phyloP scores from a whole-genome alignment of 768 basidiomycete species.

The Lactarius evosmus region DNA sequence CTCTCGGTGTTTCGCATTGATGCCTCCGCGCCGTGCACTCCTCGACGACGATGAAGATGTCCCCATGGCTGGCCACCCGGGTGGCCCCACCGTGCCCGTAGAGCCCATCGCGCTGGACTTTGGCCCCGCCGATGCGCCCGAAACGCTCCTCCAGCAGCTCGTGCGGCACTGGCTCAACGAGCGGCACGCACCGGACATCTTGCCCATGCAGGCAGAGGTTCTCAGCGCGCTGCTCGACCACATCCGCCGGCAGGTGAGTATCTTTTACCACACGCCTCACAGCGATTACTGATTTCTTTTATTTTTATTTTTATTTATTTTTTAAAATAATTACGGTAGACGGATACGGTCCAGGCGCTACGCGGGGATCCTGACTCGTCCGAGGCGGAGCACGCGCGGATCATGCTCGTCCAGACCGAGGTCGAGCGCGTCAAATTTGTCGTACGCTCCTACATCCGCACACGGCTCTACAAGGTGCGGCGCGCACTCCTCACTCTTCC shows the following conservation, averaged over 20 bases:
- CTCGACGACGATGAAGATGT: slow-evolving; percentile 26
- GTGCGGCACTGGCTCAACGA: slow-evolving; percentile 87
- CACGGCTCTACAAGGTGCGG: slow-evolving; percentile 77
- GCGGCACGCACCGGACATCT: slow-evolving; percentile 73
- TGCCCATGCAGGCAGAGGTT: slow-evolving; percentile 68
- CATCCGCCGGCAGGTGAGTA: slow-evolving; percentile 74
- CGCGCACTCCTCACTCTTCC: background rate
- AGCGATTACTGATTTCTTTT: too few species aligned
- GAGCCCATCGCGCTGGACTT: slow-evolving; percentile 21
- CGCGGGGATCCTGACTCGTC: slow-evolving; percentile 79
- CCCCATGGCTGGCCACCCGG: slow-evolving; percentile 17
- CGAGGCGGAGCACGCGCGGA: slow-evolving; percentile 90
- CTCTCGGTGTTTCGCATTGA: background rate
- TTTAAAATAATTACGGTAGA: slow-evolving; percentile 42
- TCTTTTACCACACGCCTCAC: background rate
- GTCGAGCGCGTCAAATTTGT: slow-evolving; percentile 93
- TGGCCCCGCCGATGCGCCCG: slow-evolving; percentile 33
- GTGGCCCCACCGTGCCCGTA: background rate
- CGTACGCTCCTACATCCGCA: slow-evolving; percentile 84
- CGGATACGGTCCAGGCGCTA: slow-evolving; percentile 71
- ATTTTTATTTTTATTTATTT: too few species aligned
- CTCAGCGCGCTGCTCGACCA: slow-evolving; percentile 68
- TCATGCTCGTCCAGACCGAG: slow-evolving; percentile 92
- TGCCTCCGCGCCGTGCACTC: slow-evolving; percentile 26
- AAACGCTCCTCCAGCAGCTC: slow-evolving; percentile 64